phyloP scores from a whole-genome alignment of 495 filamentous ascomycete species.

The Penicillium fimorum region DNA sequence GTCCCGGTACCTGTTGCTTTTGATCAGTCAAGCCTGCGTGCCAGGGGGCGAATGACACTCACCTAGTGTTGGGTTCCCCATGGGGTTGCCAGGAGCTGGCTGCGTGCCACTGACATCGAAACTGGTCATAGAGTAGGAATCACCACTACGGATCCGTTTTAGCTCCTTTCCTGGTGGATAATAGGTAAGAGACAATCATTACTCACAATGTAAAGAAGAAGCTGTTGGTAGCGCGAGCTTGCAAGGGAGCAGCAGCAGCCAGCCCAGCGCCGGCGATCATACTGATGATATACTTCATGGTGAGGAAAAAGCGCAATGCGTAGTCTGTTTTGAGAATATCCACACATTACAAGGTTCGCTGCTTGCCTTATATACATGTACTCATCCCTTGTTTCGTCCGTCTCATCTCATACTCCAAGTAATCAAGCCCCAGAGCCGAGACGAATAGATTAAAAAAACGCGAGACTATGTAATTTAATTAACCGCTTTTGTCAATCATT shows the following conservation, averaged over 20 bases:
- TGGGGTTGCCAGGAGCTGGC: slow-evolving; percentile 61
- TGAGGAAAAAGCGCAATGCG: neutral
- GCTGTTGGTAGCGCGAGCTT: slow-evolving; percentile 15
- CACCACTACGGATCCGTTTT: slow-evolving; percentile 30
- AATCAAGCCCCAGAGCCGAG: neutral
- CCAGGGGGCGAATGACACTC: neutral
- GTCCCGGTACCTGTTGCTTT: slow-evolving; percentile 42
- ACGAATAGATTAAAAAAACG: neutral
- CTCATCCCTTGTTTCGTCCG: neutral
- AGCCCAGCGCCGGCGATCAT: slow-evolving; percentile 20
- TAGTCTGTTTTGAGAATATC: neutral
- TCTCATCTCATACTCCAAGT: neutral
- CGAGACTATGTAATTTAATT: neutral
- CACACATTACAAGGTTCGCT: neutral
- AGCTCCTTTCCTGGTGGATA: neutral
- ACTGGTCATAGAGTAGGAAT: slow-evolving; percentile 63
- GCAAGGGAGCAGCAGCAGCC: slow-evolving; percentile 22
- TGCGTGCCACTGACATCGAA: slow-evolving; percentile 63
- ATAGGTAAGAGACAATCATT: neutral
- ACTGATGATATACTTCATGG: slow-evolving; percentile 20
- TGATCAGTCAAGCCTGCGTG: neutral
- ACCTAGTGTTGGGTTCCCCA: slow-evolving; percentile 67
- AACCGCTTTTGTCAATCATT: neutral
- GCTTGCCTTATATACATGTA: neutral
- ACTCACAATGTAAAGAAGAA: slow-evolving; percentile 42